phyloP scores from a whole-genome alignment of 176 grass and related monocot species.

The Triticum monococcum region DNA sequence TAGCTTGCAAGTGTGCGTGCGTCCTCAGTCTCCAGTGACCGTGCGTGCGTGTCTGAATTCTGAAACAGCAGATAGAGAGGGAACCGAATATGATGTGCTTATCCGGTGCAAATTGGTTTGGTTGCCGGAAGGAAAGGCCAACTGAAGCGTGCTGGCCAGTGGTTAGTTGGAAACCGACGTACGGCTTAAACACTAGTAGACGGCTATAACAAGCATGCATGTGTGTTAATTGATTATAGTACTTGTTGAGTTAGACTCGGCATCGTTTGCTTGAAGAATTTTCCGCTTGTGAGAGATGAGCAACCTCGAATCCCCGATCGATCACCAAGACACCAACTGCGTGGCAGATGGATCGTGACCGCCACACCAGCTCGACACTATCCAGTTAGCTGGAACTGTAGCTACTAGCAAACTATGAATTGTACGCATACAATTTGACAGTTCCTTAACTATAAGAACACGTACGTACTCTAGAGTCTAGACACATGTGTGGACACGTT shows the following conservation, averaged over 20 bases:
- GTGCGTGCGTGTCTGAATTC: background rate
- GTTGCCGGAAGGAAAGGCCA: conserved; percentile 9
- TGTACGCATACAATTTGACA: background rate
- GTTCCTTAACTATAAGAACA: background rate
- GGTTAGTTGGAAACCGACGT: conserved; percentile 2
- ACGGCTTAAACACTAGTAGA: background rate
- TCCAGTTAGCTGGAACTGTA: background rate
- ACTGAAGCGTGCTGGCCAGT: background rate
- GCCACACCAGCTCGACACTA: background rate
- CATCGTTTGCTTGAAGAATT: background rate
- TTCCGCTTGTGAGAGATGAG: background rate
- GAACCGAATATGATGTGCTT: background rate
- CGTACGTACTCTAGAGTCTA: no score
- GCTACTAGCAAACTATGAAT: background rate
- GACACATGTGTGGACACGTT: no score
- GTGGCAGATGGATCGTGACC: background rate
- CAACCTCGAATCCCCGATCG: background rate
- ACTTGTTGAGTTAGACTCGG: background rate
- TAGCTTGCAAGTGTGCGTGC: background rate
- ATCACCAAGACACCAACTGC: background rate
- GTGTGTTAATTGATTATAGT: background rate
- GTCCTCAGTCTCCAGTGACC: background rate
- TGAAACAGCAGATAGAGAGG: background rate
- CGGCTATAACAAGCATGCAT: background rate
- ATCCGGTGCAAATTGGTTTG: background rate